Percentiles rank a stretch among this genome's conserved stretches.
These are phyloP conservation scores for Groenewaldozyma auringiensis DNA, from an alignment of 1,139 yeast species.

Conservation along the genomic window DNA sequence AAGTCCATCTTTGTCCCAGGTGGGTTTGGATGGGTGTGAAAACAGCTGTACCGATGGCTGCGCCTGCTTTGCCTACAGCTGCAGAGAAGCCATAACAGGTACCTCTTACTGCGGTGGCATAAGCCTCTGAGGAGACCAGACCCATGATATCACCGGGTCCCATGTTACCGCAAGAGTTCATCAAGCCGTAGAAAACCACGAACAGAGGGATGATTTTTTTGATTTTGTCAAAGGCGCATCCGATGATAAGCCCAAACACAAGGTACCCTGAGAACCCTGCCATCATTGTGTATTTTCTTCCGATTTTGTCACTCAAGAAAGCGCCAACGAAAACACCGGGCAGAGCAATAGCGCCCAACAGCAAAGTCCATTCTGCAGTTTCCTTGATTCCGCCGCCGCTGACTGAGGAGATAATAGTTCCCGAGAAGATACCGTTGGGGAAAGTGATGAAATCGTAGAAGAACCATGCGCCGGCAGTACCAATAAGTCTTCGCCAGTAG, in stretches of 20 bases:
- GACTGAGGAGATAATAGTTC: conserved; percentile 44
- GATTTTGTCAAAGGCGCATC: conserved; percentile 45
- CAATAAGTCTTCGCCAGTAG: conserved; percentile 49
- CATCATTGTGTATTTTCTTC: conserved; percentile 52
- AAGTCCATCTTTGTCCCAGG: conserved; percentile 39
- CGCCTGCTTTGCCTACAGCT: conserved; percentile 50
- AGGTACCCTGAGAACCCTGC: conserved; percentile 52
- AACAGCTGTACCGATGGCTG: conserved; percentile 44
- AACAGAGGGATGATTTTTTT: conserved; percentile 46
- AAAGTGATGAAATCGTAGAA: conserved; percentile 58
- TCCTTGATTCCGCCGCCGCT: conserved; percentile 38
- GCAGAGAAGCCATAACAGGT: conserved; percentile 49
- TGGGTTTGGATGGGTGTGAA: conserved; percentile 38
- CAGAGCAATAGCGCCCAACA: conserved; percentile 44
- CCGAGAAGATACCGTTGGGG: conserved; percentile 55
- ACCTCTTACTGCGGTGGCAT: conserved; percentile 71
- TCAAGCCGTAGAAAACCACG: conserved; percentile 51
- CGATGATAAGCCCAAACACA: conserved; percentile 53
- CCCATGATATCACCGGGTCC: conserved; percentile 80
- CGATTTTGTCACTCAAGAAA: conserved; percentile 43
- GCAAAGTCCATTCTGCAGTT: conserved; percentile 52
- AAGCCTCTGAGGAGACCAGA: conserved; percentile 56
- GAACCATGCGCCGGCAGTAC: conserved; percentile 57
- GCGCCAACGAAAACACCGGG: conserved; percentile 60
- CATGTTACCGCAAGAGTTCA: conserved; percentile 55